phyloP scores from a whole-genome alignment of 768 basidiomycete genomes.

The Amyloporia xantha region DNA sequence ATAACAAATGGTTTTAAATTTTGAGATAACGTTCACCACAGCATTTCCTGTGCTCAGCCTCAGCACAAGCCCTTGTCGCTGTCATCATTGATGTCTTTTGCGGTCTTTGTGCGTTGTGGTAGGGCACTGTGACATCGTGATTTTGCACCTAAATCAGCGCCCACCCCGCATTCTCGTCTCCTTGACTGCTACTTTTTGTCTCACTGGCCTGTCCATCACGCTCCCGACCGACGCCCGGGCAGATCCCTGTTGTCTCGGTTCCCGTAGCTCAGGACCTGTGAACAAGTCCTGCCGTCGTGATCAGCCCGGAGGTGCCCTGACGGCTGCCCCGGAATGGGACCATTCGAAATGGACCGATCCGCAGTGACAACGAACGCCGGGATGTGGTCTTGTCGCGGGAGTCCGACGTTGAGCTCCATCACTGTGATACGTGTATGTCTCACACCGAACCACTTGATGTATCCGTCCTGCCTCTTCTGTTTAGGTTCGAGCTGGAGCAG shows the following conservation, averaged over 20 bases:
- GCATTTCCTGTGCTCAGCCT: not conserved
- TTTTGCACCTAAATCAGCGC: not conserved
- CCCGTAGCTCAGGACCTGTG: not conserved
- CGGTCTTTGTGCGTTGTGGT: not conserved
- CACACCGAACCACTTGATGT: not conserved
- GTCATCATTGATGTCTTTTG: not conserved
- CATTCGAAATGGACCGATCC: not conserved
- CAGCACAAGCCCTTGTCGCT: not conserved
- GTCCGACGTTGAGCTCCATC: not conserved
- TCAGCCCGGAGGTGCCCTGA: not conserved
- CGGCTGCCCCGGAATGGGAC: not conserved
- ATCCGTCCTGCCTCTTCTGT: not conserved
- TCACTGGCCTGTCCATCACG: not conserved
- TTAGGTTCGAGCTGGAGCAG: not conserved
- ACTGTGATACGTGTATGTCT: not conserved
- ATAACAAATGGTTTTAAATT: not conserved
- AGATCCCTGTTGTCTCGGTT: not conserved
- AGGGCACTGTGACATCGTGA: not conserved
- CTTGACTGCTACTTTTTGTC: not conserved
- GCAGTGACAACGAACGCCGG: not conserved
- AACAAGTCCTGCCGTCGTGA: not conserved
- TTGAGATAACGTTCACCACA: not conserved
- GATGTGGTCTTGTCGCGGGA: not conserved
- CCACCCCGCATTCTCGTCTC: not conserved
- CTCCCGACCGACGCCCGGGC: not conserved